Percentiles rank a stretch among this genome's conserved stretches.
Conservation (phyloP, 139 green algal genomes). For the Nannochloris sp. region DNA sequence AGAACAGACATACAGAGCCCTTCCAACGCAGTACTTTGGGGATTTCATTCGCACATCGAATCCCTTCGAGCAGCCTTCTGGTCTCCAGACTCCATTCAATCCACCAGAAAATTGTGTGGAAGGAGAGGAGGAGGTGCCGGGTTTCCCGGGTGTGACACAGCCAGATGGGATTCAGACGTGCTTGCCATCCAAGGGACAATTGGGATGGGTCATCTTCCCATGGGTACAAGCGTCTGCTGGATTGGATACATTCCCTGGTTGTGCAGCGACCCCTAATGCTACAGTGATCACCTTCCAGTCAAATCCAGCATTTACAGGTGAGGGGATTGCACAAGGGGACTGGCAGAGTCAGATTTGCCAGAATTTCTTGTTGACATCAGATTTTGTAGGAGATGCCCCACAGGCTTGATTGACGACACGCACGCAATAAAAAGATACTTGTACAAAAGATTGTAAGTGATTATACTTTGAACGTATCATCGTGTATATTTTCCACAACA, state of each 20-base stretch:
- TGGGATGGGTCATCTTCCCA: slow-evolving; percentile 21
- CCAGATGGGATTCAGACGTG: slow-evolving; percentile 7
- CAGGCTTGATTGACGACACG: too few species aligned
- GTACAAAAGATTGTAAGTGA: too few species aligned
- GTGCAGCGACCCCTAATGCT: background rate
- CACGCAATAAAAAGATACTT: too few species aligned
- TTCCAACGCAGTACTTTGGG: slow-evolving; percentile 19
- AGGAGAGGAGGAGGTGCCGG: background rate
- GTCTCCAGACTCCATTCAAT: slow-evolving; percentile 10
- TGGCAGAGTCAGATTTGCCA: background rate
- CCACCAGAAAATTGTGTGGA: slow-evolving; percentile 14
- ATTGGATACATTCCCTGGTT: slow-evolving; percentile 10
- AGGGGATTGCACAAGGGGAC: background rate
- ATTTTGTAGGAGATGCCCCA: too few species aligned
- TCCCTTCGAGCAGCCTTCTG: background rate
- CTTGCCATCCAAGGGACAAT: background rate
- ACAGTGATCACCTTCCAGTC: background rate
- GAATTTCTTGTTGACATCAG: slow-evolving; percentile 5
- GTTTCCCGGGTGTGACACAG: background rate
- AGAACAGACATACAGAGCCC: slow-evolving; percentile 10
- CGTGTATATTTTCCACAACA: slow-evolving; percentile 21
- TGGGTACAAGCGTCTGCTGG: slow-evolving; percentile 15
- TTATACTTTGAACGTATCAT: too few species aligned
- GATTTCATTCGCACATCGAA: slow-evolving; percentile 8
- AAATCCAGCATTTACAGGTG: background rate